phyloP scores from a whole-genome alignment of 345 rosid species.

The Combretum micranthum region DNA sequence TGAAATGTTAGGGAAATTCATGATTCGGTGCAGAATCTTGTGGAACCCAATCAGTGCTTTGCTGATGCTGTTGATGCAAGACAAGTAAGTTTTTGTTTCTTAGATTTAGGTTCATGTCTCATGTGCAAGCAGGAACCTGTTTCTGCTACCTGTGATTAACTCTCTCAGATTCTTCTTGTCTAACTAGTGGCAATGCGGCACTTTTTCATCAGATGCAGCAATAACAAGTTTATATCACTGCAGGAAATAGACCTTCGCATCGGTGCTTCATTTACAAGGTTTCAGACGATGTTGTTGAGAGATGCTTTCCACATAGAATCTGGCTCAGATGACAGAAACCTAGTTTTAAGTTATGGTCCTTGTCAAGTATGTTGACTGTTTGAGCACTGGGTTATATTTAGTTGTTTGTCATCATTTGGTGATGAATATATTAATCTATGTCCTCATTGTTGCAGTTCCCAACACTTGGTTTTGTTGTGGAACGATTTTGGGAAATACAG shows the following conservation, averaged over 20 bases:
- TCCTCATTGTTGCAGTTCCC: slow-evolving; percentile 59
- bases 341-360: slow-evolving; percentile 94
- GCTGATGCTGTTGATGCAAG: slow-evolving; percentile 97
- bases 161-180: too few relatives aligned
- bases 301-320: slow-evolving; percentile 70
- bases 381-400: slow-evolving; percentile 1
- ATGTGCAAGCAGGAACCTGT: too few relatives aligned
- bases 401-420: slow-evolving; percentile 8
- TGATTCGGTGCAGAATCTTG: slow-evolving; percentile 79
- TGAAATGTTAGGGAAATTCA: slow-evolving; percentile 72
- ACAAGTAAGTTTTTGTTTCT: slow-evolving; percentile 51
- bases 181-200: too few relatives aligned
- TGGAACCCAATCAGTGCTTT: slow-evolving; percentile 78
- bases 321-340: slow-evolving; percentile 70
- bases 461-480: slow-evolving; percentile 93
- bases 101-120: too few relatives aligned
- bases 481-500: slow-evolving; percentile 91
- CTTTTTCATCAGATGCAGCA: neutral
- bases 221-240: neutral
- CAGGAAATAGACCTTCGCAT: slow-evolving; percentile 97
- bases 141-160: too few relatives aligned
- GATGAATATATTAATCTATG: slow-evolving; percentile 12
- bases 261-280: slow-evolving; percentile 97
- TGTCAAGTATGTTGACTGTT: slow-evolving; percentile 61
- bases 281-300: slow-evolving; percentile 85